phyloP scores from a whole-genome alignment of 495 filamentous ascomycete genomes.

The Gamarada debralockiae region DNA sequence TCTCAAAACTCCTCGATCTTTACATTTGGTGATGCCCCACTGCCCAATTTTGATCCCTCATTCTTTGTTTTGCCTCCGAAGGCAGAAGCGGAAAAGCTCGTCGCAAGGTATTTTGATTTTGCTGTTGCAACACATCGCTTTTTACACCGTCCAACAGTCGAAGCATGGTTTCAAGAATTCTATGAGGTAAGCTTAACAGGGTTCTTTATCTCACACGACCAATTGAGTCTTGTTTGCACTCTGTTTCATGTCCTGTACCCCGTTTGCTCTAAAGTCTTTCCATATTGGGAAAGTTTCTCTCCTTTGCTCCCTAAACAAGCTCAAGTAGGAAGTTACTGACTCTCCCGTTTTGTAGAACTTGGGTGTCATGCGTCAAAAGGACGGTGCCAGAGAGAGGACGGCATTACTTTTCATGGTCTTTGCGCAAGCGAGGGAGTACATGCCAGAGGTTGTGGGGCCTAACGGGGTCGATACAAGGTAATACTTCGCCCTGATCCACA shows the following conservation, averaged over 20 bases:
- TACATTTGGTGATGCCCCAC: conserved; percentile 27
- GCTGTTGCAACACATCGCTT: conserved; percentile 34
- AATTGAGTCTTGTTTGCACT: too few relatives aligned
- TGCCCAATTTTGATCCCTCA: conserved; percentile 25
- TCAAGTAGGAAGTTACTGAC: too few relatives aligned
- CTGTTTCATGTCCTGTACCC: too few relatives aligned
- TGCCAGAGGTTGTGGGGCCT: neutral
- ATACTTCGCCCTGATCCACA: conserved; percentile 27
- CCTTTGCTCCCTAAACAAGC: too few relatives aligned
- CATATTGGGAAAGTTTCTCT: too few relatives aligned
- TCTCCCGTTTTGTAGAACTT: too few relatives aligned
- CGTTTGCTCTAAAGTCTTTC: too few relatives aligned
- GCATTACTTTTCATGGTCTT: conserved; percentile 32
- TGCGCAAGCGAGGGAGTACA: conserved; percentile 19
- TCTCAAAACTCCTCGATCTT: conserved; percentile 30
- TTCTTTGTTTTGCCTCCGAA: conserved; percentile 26
- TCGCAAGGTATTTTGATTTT: conserved; percentile 35
- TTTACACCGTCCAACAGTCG: conserved; percentile 33
- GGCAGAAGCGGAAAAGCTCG: conserved; percentile 21
- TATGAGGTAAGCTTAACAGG: too few relatives aligned
- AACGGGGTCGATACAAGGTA: conserved; percentile 32
- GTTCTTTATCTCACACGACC: too few relatives aligned
- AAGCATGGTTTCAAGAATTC: conserved; percentile 31
- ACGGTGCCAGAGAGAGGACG: conserved; percentile 17
- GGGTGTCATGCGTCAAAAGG: conserved; percentile 17